Percentiles rank a stretch among this genome's conserved stretches.
Evolutionary conservation across 495 filamentous ascomycete genomes (phyloP).

Genomic region (Neurospora hispaniola): DNA sequence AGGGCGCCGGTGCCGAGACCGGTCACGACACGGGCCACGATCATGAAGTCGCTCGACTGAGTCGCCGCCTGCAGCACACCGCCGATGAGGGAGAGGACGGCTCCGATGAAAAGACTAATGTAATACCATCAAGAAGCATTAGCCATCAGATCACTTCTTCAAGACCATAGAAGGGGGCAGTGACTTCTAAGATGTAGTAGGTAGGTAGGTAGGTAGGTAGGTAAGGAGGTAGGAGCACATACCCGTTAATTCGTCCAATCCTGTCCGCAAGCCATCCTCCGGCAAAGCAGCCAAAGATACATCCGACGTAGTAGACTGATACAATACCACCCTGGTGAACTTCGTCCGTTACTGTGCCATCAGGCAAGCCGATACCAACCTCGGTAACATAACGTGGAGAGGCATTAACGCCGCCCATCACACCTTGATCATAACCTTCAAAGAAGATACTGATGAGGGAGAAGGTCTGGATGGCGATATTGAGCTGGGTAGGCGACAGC

Average conservation of each 20-base stretch:
- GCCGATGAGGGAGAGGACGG: constrained; percentile 43
- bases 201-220: neutral
- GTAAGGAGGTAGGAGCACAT: constrained; percentile 6
- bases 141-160: constrained; percentile 9
- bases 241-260: neutral
- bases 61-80: constrained; percentile 42
- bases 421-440: constrained; percentile 58
- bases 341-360: constrained; percentile 14
- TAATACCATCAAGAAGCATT: constrained; percentile 34
- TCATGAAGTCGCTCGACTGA: constrained; percentile 42
- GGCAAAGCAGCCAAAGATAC: constrained; percentile 40
- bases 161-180: neutral
- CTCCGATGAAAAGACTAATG: constrained; percentile 39
- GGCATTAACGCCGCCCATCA: constrained; percentile 65
- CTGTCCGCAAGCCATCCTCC: constrained; percentile 10
- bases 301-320: constrained; percentile 45
- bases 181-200: neutral
- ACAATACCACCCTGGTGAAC: constrained; percentile 37
- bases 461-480: constrained; percentile 34
- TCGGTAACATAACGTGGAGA: constrained; percentile 34
- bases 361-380: constrained; percentile 15
- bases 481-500: constrained; percentile 32
- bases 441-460: constrained; percentile 44
- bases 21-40: constrained; percentile 44
- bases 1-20: constrained; percentile 43